Evolutionary conservation across 1,284 basidiomycete species (phyloP), one percentile per base, ranked within the genome.

Genomic region (Pulveroboletus sp.): DNA sequence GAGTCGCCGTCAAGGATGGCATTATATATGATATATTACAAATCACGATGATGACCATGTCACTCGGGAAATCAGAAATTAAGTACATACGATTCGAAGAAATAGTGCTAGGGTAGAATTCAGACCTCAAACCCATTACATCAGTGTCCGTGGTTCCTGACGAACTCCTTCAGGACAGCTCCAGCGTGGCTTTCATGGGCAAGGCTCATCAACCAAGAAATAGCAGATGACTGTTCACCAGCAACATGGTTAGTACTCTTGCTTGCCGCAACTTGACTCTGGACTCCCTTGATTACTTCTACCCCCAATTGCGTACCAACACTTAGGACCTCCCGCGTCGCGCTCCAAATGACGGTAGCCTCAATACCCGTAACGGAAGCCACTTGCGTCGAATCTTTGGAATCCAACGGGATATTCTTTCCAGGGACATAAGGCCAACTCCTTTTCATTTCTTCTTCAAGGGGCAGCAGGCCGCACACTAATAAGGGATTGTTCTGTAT

Each of bases 401-500:
- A 62, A 22, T 64, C 52, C 26, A 17, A 50, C 31, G 54, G 33
- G 38, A 28, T 20, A 43, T 63, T 58, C 45, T 56, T 61, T 48
- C 65, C 64, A 25, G 65, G 64, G 26, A 62, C 56, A 49, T 68
- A 71, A 2, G 72, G 72, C 85, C 85, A 88, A 31, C 70, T 68
- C 24, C 56, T 64, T 63, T 75, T 78, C 49, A 82, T 67, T 51
- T 79, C 75, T 58, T 80, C 71, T 65, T 89, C 87, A 24, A 88
- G 65, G 2, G 81, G 80, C 29, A 78, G 64, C 2, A 89, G 74
- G 9, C 45, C 24, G 39, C 65, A 69, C 14, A 87, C 62, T 9
- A 87, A 67, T 3, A 72, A 64, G 3, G 81, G 81, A 55, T 81
- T 67, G 22, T 73, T 66, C 43, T 70, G 63, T 31, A 87, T 51